A percentile compares a stretch with the other conserved stretches of the same genome.
Conservation (phyloP, 1,139 yeast species). For the Yamadazyma dushanensis region DNA sequence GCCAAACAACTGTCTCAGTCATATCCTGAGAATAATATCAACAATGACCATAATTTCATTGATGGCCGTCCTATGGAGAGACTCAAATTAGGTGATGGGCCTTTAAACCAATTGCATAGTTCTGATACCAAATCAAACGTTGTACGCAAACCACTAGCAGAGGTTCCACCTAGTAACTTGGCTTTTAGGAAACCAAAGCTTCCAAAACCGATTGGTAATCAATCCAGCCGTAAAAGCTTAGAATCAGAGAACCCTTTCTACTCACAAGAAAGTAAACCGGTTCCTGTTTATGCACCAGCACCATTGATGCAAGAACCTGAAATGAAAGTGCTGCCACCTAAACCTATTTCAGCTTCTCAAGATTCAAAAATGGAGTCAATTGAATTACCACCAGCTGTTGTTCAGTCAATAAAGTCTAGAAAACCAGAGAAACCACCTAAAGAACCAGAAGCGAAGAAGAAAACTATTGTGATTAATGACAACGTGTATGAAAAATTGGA, state of each 20-base stretch:
- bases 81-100: not conserved
- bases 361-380: not conserved
- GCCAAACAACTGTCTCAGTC: not conserved
- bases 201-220: slow-evolving; percentile 13
- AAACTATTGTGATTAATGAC: slow-evolving; percentile 49
- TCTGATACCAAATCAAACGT: not conserved
- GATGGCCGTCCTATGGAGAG: not conserved
- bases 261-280: slow-evolving; percentile 1
- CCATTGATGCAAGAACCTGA: too few relatives aligned
- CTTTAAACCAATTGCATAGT: not conserved
- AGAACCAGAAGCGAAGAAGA: slow-evolving; percentile 23
- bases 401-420: slow-evolving; percentile 15
- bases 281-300: not conserved
- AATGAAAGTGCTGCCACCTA: too few relatives aligned
- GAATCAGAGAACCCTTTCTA: slow-evolving; percentile 4
- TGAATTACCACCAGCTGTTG: slow-evolving; percentile 16
- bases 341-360: not conserved
- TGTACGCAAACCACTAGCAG: slow-evolving; percentile 11
- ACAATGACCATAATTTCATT: not conserved
- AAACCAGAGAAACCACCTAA: slow-evolving; percentile 10
- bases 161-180: slow-evolving; percentile 17
- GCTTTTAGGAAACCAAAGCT: slow-evolving; percentile 27
- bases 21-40: not conserved
- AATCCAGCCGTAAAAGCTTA: not conserved
- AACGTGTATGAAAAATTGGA: slow-evolving; percentile 73